Base-by-base conservation (phyloP, 495 filamentous ascomycete genomes). In the Penicillium cinerascens region DNA sequence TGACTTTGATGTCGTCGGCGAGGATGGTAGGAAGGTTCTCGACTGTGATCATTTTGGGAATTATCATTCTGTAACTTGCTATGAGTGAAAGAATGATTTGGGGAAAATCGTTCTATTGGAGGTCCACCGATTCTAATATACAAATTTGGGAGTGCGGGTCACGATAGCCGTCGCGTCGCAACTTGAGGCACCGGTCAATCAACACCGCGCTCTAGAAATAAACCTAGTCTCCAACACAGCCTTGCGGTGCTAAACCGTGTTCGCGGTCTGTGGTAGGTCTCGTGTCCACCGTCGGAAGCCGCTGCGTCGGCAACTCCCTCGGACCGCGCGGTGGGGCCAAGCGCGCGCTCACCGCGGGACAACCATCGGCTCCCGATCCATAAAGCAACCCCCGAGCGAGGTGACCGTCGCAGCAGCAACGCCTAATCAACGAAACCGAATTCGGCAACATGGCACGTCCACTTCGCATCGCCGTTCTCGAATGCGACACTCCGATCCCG, bases 381-480 rank as follows among this genome's bases (percentile, higher is more conserved):
- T 54, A 54, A 54, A 54, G 40, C 35, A 39, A 26, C 27, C 2
- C 26, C 3, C 2, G 21, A 33, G 11, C 26, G 46, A 27, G 37
- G 9, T 5, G n/a, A 20, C 18, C 37, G 9, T 20, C n/a, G 29
- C 37, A 20, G 18, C 22, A 49, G 9, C 49, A 39, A 42, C 15
- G 1, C 17, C 17, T 18, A 1, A n/a, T 3, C 9, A 16, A 7
- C 6, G 2, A 20, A 17, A 8, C n/a, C 16, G 37, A 18, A 33
- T 4, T 13, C 37, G 37, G 37, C 37, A 60, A 40, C 27, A 65
- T 60, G 54, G 47, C 57, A 13, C 44, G 47, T 21, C 44, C 46
- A 36, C 63, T 91, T 56, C 87, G 86, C 54, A 81, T 95, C 47
- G 88, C 89, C 7, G 77, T 95, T 49, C 82, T 96, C 48, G 88